These are phyloP conservation scores for Trebouxia sp. DNA, from an alignment of 139 green algal genomes.

Conservation along the genomic window DNA sequence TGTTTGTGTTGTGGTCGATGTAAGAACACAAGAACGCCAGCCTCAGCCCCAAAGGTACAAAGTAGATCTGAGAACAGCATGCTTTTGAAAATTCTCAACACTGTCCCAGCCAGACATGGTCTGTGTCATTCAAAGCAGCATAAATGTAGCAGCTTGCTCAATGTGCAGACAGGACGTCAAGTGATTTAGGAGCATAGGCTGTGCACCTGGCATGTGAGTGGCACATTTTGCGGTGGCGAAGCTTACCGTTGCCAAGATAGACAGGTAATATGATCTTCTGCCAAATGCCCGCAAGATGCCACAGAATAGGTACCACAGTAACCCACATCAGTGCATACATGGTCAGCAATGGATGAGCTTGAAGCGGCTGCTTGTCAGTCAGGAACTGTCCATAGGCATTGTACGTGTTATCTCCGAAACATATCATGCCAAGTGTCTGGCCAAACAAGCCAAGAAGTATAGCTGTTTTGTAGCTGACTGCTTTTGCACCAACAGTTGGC, in stretches of 20 bases:
- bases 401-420: neutral
- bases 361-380: neutral
- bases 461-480: neutral
- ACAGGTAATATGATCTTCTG: neutral
- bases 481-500: neutral
- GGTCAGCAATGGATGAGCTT: neutral
- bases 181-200: no score
- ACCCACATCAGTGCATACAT: neutral
- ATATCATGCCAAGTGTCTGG: neutral
- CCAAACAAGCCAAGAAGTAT: neutral
- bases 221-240: no score
- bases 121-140: no score
- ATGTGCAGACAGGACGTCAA: no score
- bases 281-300: neutral
- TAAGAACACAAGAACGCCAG: no score
- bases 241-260: slow-evolving; percentile 1
- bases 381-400: neutral
- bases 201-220: no score
- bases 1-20: no score
- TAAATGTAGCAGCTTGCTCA: no score
- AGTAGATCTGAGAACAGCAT: no score
- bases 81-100: no score
- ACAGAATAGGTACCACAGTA: neutral
- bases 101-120: no score
- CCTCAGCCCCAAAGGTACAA: no score